Conservation (phyloP, 75 land plant species). For the Cupressus sempervirens region DNA sequence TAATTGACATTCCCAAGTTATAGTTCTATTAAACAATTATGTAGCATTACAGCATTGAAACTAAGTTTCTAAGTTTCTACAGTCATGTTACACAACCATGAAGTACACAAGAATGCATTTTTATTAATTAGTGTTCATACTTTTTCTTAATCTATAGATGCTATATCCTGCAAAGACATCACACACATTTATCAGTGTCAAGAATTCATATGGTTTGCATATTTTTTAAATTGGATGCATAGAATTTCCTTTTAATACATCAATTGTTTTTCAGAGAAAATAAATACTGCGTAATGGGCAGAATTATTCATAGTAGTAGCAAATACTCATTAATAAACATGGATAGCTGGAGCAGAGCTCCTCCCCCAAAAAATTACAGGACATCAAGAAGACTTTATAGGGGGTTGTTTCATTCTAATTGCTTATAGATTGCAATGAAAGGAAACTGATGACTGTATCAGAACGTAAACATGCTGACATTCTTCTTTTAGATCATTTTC, state of each 20-base stretch:
- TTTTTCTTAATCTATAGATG: not conserved
- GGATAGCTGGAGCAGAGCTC: not conserved
- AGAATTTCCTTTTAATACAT: not conserved
- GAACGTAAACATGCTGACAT: not conserved
- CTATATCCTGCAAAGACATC: not conserved
- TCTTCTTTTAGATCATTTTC: constrained; percentile 3
- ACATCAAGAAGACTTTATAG: not conserved
- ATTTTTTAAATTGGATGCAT: not conserved
- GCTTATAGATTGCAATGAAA: not conserved
- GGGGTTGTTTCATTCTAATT: not conserved
- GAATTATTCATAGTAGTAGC: not conserved
- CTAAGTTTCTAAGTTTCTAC: not conserved
- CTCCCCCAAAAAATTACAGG: not conserved
- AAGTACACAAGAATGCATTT: not conserved
- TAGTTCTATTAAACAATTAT: not conserved
- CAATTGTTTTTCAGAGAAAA: not conserved
- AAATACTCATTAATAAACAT: not conserved
- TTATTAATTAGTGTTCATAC: not conserved
- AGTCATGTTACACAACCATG: not conserved
- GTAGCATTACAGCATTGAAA: not conserved
- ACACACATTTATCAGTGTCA: not conserved
- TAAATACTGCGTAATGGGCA: not conserved
- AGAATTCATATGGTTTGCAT: not conserved
- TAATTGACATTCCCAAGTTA: not conserved
- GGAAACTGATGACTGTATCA: not conserved